Evolutionary conservation across 306 rosid genomes (phyloP), one percentile per base, ranked within the genome.

Genomic region (Cucurbita ficifolia): DNA sequence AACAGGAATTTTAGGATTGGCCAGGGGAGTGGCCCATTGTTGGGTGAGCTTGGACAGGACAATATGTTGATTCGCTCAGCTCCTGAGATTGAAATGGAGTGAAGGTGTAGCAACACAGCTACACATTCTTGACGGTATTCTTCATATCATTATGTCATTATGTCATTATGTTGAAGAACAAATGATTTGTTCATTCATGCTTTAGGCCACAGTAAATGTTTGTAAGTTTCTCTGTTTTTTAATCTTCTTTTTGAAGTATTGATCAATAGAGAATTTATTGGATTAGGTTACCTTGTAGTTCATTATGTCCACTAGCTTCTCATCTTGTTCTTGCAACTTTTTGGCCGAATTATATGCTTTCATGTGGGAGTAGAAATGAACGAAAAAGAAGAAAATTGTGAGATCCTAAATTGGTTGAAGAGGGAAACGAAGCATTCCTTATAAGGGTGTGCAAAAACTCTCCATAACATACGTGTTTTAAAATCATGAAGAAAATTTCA

Each of bases 11-110:
- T 85, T 76, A 77, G 83, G 78, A 19, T 17, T 33, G 82, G 86
- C 2, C 94, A 83, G 70, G 82, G 65, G 0, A 85, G 75, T 71
- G 96, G 96, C 40, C 86, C 84, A 0, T 85, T 87, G 86, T 79
- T 92, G 10, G 78, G 75, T 1, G 86, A 86, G 78, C 62, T 82
- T 21, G 90, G 87, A 67, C 76, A 83, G 0, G 79, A 81, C 8
- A 73, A 77, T 13, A 17, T 14, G 67, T 36, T 76, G 80, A 69
- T 80, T 79, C 82, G 80, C 10, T 52, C 80, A 38, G 58, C 70
- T 73, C 79, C 77, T 0, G 91, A 86, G 76, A 64, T 83, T 53
- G 94, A 88, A 79, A 75, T 87, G 78, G 90, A 86, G 10, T 92
- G 82, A 84, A 43, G 76, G 57, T 81, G 79, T 73, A 53, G 43